Percentiles rank a stretch among this genome's conserved stretches.
Evolutionary conservation across 495 filamentous ascomycete species (phyloP).

Genomic region (Penicillium macrosclerotiorum): DNA sequence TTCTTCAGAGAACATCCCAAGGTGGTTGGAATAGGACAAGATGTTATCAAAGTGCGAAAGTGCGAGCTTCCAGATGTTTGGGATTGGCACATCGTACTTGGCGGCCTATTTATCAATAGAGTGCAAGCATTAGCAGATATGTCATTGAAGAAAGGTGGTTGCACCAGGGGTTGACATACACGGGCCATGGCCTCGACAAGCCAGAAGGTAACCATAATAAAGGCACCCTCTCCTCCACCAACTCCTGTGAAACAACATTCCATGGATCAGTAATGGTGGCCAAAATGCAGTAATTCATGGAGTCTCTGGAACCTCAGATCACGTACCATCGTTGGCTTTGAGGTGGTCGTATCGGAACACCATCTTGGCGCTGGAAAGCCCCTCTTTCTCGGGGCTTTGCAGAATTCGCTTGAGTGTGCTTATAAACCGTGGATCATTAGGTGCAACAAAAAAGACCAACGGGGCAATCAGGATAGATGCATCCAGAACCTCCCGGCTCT

Average conservation of each 20-base stretch:
- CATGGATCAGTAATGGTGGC: conserved; percentile 12
- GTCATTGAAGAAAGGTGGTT: neutral
- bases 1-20: conserved; percentile 75
- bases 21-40: conserved; percentile 67
- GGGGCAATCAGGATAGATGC: conserved; percentile 70
- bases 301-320: no score
- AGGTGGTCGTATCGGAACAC: conserved; percentile 70
- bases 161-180: conserved; percentile 28
- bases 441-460: conserved; percentile 71
- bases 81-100: conserved; percentile 57
- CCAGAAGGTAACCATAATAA: conserved; percentile 79
- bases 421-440: conserved; percentile 69
- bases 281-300: no score
- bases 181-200: conserved; percentile 72
- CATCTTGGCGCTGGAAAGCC: conserved; percentile 65
- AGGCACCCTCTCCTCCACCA: conserved; percentile 70
- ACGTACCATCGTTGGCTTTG: conserved; percentile 62
- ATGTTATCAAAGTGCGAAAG: conserved; percentile 72
- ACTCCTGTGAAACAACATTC: conserved; percentile 58
- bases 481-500: conserved; percentile 63
- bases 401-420: conserved; percentile 68
- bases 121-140: no score
- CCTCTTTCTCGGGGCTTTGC: conserved; percentile 65
- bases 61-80: conserved; percentile 58
- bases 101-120: no score